Percentiles rank a stretch among this genome's conserved stretches.
phyloP scores from a whole-genome alignment of 306 rosid genomes.

The Ammopiptanthus mongolicus region DNA sequence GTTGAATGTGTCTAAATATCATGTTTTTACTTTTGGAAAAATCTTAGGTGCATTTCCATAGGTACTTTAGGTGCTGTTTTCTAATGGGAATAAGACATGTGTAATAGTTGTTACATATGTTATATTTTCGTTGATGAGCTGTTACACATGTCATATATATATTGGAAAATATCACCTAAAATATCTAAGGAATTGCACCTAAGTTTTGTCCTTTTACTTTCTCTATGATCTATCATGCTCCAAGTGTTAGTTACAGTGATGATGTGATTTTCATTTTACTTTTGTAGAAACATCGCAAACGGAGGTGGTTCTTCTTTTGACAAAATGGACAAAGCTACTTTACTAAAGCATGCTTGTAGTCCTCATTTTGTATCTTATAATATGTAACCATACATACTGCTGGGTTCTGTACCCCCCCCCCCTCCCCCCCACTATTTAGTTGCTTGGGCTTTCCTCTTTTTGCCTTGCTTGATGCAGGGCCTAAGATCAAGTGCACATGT shows the following conservation, averaged over 20 bases:
- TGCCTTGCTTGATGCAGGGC: not conserved
- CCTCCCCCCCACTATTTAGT: not conserved
- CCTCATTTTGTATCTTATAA: slow-evolving; percentile 13
- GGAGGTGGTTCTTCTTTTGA: slow-evolving; percentile 75
- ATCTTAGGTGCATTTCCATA: too few relatives aligned
- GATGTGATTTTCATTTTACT: slow-evolving; percentile 13
- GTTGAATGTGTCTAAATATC: not conserved
- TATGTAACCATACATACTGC: not conserved
- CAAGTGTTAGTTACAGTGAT: not conserved
- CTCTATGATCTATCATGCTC: not conserved
- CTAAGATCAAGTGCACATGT: not conserved
- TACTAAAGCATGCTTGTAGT: not conserved
- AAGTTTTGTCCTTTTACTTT: too few relatives aligned
- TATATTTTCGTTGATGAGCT: too few relatives aligned
- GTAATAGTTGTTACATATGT: too few relatives aligned
- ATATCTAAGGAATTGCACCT: too few relatives aligned
- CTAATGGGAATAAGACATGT: too few relatives aligned
- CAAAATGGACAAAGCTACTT: not conserved
- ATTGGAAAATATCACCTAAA: too few relatives aligned
- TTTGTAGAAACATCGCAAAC: slow-evolving; percentile 47
- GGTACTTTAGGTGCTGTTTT: too few relatives aligned
- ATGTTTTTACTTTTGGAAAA: too few relatives aligned
- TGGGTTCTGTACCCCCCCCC: not conserved
- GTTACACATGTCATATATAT: too few relatives aligned
- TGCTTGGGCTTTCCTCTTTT: not conserved